Evolutionary conservation across 495 filamentous ascomycete species (phyloP), one percentile per base, ranked within the genome.

Genomic region (Podospora bellae-mahoneyi): DNA sequence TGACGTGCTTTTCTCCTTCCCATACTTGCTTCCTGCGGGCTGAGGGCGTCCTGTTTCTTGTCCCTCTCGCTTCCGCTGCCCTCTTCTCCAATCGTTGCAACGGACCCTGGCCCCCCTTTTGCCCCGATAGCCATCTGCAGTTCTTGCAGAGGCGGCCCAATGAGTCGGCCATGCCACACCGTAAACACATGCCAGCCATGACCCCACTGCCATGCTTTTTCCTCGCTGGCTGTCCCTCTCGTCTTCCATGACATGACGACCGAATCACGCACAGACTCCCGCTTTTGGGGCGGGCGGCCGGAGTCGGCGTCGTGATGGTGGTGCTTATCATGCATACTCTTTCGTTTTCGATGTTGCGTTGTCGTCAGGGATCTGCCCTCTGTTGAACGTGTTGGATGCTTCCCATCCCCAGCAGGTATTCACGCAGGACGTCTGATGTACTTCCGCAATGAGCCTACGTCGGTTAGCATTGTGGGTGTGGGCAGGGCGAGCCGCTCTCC

Each of bases 81-180:
- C 62, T 64, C 53, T 28, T 64, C 55, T 65, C 70, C 63, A 72
- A 72, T 71, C 68, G 64, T 70, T 72, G 67, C 64, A 61, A 58
- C 55, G 23, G n/a, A 58, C 62, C 44, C 54, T 30, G 16, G 32
- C 26, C 55, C 65, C 48, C 62, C 27, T 61, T 34, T 23, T 30
- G 54, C 63, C 27, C 64, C 66, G 74, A 73, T 73, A 71, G 72
- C 69, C 70, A 70, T 71, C 74, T 77, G 75, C 73, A 59, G 54
- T 48, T 48, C 5, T 48, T 48, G 39, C 39, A 48, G 59, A 70
- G 67, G 66, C 55, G 39, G 60, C 65, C 67, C 66, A 73, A 71
- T 67, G 64, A 59, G 57, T 54, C 60, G 59, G 32, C 64, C 26
- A 54, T 20, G 39, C 39, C 39, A 48, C 39, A 48, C 39, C 39